Conservation (phyloP, 2,329 filamentous ascomycete genomes). For the Rhynchosporium graminicola region DNA sequence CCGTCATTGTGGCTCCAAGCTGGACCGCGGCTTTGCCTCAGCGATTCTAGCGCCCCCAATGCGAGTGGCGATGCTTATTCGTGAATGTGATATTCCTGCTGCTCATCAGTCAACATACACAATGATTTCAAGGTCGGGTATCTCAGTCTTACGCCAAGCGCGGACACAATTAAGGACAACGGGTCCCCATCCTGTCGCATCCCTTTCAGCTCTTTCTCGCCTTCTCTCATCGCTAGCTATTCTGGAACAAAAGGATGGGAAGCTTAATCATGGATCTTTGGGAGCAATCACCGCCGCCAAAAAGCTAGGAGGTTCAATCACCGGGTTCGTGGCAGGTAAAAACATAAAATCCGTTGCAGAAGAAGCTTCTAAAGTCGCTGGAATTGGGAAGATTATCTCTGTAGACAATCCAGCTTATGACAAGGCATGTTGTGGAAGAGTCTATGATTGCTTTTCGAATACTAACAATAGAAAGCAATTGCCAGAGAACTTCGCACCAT, state of each 20-base stretch:
- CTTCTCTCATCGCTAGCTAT: constrained; percentile 87
- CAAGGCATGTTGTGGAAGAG: constrained; percentile 58
- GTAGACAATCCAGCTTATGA: constrained; percentile 91
- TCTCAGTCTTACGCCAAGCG: constrained; percentile 37
- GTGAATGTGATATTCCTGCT: not conserved
- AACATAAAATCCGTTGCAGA: constrained; percentile 75
- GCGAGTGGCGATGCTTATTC: constrained; percentile 11
- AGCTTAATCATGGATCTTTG: constrained; percentile 79
- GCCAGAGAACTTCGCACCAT: constrained; percentile 89
- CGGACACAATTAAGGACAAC: constrained; percentile 46
- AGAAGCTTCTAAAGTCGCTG: constrained; percentile 84
- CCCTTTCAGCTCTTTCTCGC: constrained; percentile 59
- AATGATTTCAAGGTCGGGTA: constrained; percentile 39
- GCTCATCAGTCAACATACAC: constrained; percentile 25
- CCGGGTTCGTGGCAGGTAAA: constrained; percentile 83
- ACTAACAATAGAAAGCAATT: constrained; percentile 61
- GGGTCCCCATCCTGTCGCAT: constrained; percentile 42
- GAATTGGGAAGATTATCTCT: constrained; percentile 86
- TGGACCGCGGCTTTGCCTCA: constrained; percentile 25
- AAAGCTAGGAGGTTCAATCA: constrained; percentile 82
- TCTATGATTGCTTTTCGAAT: not conserved
- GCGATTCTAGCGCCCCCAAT: not conserved
- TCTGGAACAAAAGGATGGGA: constrained; percentile 88
- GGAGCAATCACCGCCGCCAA: constrained; percentile 83
- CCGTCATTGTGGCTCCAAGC: not conserved